phyloP scores from a whole-genome alignment of 2,329 filamentous ascomycete species.

The Cladosporium phlei region DNA sequence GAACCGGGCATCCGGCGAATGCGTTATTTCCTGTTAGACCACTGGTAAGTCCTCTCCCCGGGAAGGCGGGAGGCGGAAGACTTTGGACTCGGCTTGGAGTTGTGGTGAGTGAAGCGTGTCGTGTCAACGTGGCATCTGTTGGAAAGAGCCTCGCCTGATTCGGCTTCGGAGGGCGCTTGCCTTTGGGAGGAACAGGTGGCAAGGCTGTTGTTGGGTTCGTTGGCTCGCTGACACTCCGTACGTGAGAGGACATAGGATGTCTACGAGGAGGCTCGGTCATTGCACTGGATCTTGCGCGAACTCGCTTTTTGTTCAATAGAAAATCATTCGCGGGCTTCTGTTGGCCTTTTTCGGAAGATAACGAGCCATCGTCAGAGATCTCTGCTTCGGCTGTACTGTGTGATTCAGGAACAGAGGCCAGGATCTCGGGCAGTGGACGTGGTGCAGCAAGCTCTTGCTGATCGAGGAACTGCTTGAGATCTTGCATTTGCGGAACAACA shows the following conservation, averaged over 20 bases:
- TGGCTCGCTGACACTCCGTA: slow-evolving; percentile 8
- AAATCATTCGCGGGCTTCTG: neutral
- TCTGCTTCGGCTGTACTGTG: slow-evolving; percentile 1
- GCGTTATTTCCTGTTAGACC: neutral
- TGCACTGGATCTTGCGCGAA: neutral
- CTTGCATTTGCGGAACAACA: neutral
- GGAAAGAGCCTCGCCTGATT: too few species aligned
- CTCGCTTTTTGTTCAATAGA: neutral
- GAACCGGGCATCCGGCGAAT: neutral
- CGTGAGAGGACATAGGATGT: neutral
- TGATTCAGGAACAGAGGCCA: neutral
- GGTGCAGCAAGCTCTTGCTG: neutral
- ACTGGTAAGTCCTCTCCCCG: neutral
- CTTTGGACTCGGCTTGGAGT: slow-evolving; percentile 2
- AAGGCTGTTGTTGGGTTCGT: neutral
- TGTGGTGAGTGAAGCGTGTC: too few species aligned
- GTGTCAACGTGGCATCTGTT: too few species aligned
- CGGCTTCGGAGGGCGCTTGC: too few species aligned
- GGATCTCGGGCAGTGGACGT: neutral
- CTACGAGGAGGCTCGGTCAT: neutral
- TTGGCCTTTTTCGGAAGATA: neutral
- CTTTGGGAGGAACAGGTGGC: neutral
- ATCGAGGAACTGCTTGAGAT: neutral
- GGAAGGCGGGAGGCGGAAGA: slow-evolving; percentile 3
- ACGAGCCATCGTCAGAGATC: neutral